Conservation (phyloP, 148 eudicot genomes). For the Diospyros lotus region DNA sequence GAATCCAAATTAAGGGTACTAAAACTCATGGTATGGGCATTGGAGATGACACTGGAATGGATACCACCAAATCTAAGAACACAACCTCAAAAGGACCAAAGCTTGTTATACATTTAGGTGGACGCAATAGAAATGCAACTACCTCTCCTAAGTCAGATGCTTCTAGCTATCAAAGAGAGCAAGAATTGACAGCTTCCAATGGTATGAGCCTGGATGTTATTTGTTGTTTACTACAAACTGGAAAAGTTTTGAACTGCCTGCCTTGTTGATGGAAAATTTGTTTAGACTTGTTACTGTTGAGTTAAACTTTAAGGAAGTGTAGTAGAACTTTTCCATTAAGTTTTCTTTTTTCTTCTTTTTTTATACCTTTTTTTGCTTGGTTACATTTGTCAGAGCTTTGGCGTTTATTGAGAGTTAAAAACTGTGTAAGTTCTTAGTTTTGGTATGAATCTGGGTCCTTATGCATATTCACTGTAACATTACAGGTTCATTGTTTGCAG, state of each 20-base stretch:
- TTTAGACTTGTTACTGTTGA: background rate
- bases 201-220: constrained; percentile 34
- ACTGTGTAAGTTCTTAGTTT: background rate
- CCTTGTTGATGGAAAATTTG: constrained; percentile 2
- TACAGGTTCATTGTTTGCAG: background rate
- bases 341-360: background rate
- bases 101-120: constrained; percentile 90
- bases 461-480: background rate
- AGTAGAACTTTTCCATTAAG: background rate
- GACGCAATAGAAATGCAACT: constrained; percentile 48
- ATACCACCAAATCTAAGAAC: constrained; percentile 36
- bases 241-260: background rate
- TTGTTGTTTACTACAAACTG: background rate
- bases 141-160: constrained; percentile 73
- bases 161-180: constrained; percentile 61
- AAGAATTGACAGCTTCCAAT: constrained; percentile 40
- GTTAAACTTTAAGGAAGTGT: background rate
- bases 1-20: constrained; percentile 48
- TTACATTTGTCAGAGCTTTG: background rate
- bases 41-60: constrained; percentile 43
- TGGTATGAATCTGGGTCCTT: background rate
- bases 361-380: background rate
- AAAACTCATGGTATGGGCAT: constrained; percentile 26
- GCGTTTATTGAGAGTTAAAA: background rate
- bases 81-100: constrained; percentile 67